Percentiles rank a stretch among this genome's conserved stretches.
These are phyloP conservation scores for Massariosphaeria phaeospora DNA, from an alignment of 495 filamentous ascomycete genomes.

Conservation along the genomic window DNA sequence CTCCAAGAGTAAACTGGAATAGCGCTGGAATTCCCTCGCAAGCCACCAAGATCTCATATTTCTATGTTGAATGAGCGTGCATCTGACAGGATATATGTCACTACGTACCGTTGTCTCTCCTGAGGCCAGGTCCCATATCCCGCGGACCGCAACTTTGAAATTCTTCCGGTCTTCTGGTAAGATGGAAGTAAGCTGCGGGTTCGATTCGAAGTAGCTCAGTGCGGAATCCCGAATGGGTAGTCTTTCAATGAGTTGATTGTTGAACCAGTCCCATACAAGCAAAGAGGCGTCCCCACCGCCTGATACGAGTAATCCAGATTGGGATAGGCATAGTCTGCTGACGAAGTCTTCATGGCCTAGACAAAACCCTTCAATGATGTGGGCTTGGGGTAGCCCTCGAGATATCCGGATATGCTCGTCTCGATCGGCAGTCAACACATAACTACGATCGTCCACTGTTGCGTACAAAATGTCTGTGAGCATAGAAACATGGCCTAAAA, in stretches of 20 bases:
- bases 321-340: slow-evolving; percentile 62
- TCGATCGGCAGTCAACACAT: slow-evolving; percentile 84
- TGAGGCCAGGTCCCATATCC: slow-evolving; percentile 28
- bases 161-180: slow-evolving; percentile 6
- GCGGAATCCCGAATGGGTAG: slow-evolving; percentile 48
- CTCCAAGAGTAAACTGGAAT: slow-evolving; percentile 19
- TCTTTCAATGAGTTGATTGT: slow-evolving; percentile 50
- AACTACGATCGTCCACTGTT: slow-evolving; percentile 46
- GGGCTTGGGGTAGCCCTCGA: slow-evolving; percentile 71
- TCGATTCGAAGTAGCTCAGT: slow-evolving; percentile 10
- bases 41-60: slow-evolving; percentile 31
- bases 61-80: slow-evolving; percentile 1
- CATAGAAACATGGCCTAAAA: slow-evolving; percentile 92
- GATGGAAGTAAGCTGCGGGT: neutral
- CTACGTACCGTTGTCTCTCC: slow-evolving; percentile 1
- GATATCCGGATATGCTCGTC: slow-evolving; percentile 97
- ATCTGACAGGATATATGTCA: neutral
- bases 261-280: slow-evolving; percentile 76
- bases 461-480: slow-evolving; percentile 67
- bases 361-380: slow-evolving; percentile 85
- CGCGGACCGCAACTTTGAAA: slow-evolving; percentile 32
- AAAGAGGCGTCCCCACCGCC: slow-evolving; percentile 79
- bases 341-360: slow-evolving; percentile 82
- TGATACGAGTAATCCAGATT: slow-evolving; percentile 62
- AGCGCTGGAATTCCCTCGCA: slow-evolving; percentile 38